phyloP scores from a whole-genome alignment of 1,284 basidiomycete genomes.

The Gymnopus androsaceus region DNA sequence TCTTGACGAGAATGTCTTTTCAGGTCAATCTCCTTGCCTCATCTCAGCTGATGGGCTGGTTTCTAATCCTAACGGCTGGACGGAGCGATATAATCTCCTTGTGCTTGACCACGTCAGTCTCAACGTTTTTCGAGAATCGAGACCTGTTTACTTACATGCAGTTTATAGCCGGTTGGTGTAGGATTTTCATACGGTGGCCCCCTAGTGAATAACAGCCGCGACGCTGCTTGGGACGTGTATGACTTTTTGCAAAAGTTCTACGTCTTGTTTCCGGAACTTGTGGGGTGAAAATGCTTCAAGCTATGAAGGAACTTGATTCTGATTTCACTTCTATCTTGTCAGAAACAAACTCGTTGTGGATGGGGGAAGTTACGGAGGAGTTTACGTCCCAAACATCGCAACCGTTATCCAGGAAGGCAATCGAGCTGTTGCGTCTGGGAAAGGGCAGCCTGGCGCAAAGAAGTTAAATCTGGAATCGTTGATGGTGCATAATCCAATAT shows the following conservation, averaged over 20 bases:
- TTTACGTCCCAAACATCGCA: slow-evolving; percentile 36
- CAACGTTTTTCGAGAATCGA: no score
- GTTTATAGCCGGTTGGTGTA: slow-evolving; percentile 31
- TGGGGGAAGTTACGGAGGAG: slow-evolving; percentile 36
- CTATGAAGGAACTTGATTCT: no score
- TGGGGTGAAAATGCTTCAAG: neutral
- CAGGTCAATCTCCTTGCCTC: slow-evolving; percentile 31
- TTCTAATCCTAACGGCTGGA: slow-evolving; percentile 31
- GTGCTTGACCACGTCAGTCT: slow-evolving; percentile 36
- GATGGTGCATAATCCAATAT: slow-evolving; percentile 35
- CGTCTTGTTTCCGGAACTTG: slow-evolving; percentile 25
- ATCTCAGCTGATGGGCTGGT: slow-evolving; percentile 24
- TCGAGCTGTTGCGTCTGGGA: slow-evolving; percentile 17
- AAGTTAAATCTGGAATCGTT: slow-evolving; percentile 34
- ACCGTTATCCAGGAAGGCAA: slow-evolving; percentile 36
- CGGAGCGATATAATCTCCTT: slow-evolving; percentile 32
- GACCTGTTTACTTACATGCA: neutral
- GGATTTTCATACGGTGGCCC: slow-evolving; percentile 31
- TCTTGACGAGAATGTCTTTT: neutral
- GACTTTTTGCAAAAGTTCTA: slow-evolving; percentile 39
- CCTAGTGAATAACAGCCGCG: slow-evolving; percentile 30
- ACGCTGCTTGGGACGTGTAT: slow-evolving; percentile 33
- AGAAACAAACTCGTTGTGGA: slow-evolving; percentile 23
- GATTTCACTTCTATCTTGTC: neutral
- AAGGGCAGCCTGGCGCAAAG: slow-evolving; percentile 8